A percentile compares a stretch with the other conserved stretches of the same genome.
Evolutionary conservation across 306 rosid species (phyloP).

Genomic region (Cucurbita ficifolia): DNA sequence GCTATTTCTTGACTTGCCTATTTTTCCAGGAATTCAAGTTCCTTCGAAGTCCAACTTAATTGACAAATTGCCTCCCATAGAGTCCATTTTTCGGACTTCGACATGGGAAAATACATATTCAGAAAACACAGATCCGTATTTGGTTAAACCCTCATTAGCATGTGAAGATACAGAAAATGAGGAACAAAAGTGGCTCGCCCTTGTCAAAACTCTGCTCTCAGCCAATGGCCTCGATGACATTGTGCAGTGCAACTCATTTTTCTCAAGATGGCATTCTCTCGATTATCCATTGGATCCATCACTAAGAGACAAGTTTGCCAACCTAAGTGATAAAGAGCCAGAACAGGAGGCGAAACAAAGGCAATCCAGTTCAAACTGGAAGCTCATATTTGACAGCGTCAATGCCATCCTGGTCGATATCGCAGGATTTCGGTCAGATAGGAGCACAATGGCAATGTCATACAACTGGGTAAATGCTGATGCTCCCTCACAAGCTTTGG

Average conservation of each 20-base stretch:
- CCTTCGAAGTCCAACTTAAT: constrained; percentile 53
- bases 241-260: constrained; percentile 16
- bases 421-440: constrained; percentile 28
- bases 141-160: constrained; percentile 31
- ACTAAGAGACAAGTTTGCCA: constrained; percentile 54
- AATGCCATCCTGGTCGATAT: constrained; percentile 46
- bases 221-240: constrained; percentile 48
- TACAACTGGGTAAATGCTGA: constrained; percentile 26
- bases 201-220: constrained; percentile 50
- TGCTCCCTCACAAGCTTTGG: constrained; percentile 24
- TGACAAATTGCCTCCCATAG: constrained; percentile 94
- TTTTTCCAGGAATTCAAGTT: constrained; percentile 23
- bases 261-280: constrained; percentile 49
- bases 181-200: constrained; percentile 50
- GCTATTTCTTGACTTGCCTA: background rate
- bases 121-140: constrained; percentile 31
- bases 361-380: constrained; percentile 51
- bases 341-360: constrained; percentile 59
- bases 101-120: constrained; percentile 62
- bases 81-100: constrained; percentile 67
- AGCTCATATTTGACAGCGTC: constrained; percentile 67
- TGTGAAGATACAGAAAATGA: constrained; percentile 36
- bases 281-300: constrained; percentile 75
- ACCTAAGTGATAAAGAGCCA: constrained; percentile 31
- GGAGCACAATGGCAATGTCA: constrained; percentile 13